These are phyloP conservation scores for Trichoderma sp. DNA, from an alignment of 2,329 filamentous ascomycete species.

Conservation along the genomic window DNA sequence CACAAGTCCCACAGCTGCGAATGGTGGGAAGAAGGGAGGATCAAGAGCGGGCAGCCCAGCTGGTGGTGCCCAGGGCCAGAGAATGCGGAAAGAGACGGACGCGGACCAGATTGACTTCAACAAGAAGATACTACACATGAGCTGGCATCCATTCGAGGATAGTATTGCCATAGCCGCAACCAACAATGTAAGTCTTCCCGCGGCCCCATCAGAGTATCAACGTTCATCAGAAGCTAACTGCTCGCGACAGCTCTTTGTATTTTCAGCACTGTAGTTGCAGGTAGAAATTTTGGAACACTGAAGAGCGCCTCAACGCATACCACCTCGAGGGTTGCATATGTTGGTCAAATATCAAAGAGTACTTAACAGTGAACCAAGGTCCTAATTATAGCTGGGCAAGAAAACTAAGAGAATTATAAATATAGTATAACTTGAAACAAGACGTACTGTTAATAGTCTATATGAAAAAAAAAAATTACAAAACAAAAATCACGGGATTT, in stretches of 20 bases:
- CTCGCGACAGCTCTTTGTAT: constrained; percentile 67
- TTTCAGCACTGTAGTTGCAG: constrained; percentile 66
- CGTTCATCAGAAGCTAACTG: constrained; percentile 29
- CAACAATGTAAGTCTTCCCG: constrained; percentile 79
- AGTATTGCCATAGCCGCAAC: constrained; percentile 99
- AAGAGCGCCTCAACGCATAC: constrained; percentile 3
- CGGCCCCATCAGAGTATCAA: not conserved
- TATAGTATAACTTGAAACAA: constrained; percentile 21
- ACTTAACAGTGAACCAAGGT: constrained; percentile 10
- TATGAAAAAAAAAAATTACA: not conserved
- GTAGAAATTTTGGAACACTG: constrained; percentile 16
- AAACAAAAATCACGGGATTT: not conserved
- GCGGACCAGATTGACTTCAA: constrained; percentile 99
- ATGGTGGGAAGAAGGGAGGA: constrained; percentile 80
- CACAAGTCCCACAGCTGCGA: constrained; percentile 66
- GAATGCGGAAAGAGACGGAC: constrained; percentile 99
- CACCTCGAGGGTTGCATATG: not conserved
- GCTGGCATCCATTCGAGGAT: constrained; percentile 99
- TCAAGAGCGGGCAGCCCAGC: constrained; percentile 88
- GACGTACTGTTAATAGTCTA: constrained; percentile 14
- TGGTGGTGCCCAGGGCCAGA: constrained; percentile 74
- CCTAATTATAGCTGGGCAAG: constrained; percentile 9
- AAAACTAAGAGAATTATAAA: constrained; percentile 20
- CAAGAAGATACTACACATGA: constrained; percentile 99
- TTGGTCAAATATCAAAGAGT: constrained; percentile 6